These are phyloP conservation scores for Hypoxylon rickii DNA, from an alignment of 495 filamentous ascomycete species.

Conservation along the genomic window DNA sequence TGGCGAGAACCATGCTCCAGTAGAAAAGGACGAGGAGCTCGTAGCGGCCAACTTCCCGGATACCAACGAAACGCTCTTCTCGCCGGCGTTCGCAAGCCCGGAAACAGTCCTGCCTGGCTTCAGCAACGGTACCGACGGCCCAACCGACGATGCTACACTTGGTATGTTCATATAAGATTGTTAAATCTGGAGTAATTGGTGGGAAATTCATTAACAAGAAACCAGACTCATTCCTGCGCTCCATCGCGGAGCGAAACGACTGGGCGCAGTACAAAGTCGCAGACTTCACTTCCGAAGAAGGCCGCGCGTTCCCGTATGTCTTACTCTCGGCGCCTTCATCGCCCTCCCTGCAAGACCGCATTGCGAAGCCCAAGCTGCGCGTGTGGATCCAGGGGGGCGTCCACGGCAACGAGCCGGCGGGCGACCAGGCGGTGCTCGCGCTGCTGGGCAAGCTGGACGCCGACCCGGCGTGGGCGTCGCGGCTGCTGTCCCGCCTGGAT, in stretches of 20 bases:
- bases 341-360: background rate
- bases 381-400: conserved; percentile 40
- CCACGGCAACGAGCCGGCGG: conserved; percentile 40
- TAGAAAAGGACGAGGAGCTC: conserved; percentile 32
- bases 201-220: background rate
- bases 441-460: conserved; percentile 38
- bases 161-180: conserved; percentile 13
- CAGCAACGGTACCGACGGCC: conserved; percentile 32
- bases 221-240: conserved; percentile 26
- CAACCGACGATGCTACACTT: conserved; percentile 31
- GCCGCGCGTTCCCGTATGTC: conserved; percentile 34
- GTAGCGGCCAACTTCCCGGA: conserved; percentile 36
- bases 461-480: conserved; percentile 18
- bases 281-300: conserved; percentile 37
- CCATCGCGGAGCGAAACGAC: conserved; percentile 25
- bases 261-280: conserved; percentile 31
- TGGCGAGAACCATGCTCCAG: conserved; percentile 30
- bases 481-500: conserved; percentile 25
- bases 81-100: conserved; percentile 32
- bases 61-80: conserved; percentile 30
- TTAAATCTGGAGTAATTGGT: background rate
- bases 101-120: conserved; percentile 25
- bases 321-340: conserved; percentile 19
- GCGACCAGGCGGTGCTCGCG: conserved; percentile 33
- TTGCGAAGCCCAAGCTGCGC: conserved; percentile 25